Conservation (phyloP, 2,329 filamentous ascomycete genomes). For the Fusarium subtropicale region DNA sequence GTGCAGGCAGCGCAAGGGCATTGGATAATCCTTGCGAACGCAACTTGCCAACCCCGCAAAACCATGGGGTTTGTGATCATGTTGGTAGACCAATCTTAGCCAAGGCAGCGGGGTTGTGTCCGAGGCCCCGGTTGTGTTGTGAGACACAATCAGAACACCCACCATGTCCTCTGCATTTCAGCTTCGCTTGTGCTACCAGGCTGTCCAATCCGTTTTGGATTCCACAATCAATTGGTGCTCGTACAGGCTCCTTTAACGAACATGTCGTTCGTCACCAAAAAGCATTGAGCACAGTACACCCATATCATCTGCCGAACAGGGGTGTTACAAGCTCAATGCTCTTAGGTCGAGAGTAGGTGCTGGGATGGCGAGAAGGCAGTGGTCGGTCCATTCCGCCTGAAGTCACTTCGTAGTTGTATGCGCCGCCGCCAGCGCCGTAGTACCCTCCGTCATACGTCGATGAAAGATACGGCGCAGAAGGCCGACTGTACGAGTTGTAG, state of each 20-base stretch:
- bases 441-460: conserved; percentile 65
- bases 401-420: conserved; percentile 54
- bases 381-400: conserved; percentile 63
- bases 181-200: conserved; percentile 5
- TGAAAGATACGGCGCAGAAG: conserved; percentile 58
- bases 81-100: conserved; percentile 34
- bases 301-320: conserved; percentile 61
- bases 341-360: conserved; percentile 67
- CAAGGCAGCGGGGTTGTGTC: conserved; percentile 31
- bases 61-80: conserved; percentile 37
- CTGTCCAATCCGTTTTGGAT: conserved; percentile 15
- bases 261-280: not conserved
- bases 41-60: conserved; percentile 40
- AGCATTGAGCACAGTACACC: conserved; percentile 4
- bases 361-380: conserved; percentile 66
- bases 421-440: conserved; percentile 45
- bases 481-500: conserved; percentile 62
- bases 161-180: conserved; percentile 12
- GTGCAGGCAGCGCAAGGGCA: conserved; percentile 10
- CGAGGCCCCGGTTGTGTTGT: conserved; percentile 25
- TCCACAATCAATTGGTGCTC: conserved; percentile 16
- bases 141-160: conserved; percentile 27
- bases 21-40: conserved; percentile 43
- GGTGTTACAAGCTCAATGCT: conserved; percentile 74
- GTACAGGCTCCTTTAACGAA: conserved; percentile 9